Percentiles rank a stretch among this genome's conserved stretches.
Evolutionary conservation across 139 green algal species (phyloP).

Genomic region (Tetradesmus obliquus): DNA sequence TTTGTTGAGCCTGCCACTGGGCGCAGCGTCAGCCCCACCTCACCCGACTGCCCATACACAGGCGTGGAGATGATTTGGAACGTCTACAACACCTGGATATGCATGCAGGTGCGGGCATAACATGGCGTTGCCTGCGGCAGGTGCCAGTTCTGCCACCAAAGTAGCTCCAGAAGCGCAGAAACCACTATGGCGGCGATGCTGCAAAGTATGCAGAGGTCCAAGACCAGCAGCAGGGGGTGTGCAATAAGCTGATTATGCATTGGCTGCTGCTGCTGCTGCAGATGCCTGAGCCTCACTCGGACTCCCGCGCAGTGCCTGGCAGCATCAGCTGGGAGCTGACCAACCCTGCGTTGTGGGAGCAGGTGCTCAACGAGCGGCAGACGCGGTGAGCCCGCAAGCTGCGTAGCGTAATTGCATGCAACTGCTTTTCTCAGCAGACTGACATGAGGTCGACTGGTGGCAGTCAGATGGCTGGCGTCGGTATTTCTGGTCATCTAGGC

Average conservation of each 20-base stretch:
- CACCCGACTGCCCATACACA: slow-evolving; percentile 69
- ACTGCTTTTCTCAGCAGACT: no score
- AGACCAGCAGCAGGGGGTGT: neutral
- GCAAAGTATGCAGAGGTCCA: neutral
- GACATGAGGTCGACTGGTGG: no score
- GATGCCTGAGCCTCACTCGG: slow-evolving; percentile 78
- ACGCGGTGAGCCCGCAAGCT: slow-evolving; percentile 36
- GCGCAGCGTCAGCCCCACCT: neutral
- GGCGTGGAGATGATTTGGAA: slow-evolving; percentile 86
- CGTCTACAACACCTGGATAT: slow-evolving; percentile 77
- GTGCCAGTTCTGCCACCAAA: no score
- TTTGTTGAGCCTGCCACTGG: slow-evolving; percentile 86
- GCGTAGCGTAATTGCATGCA: neutral
- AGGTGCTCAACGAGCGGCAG: slow-evolving; percentile 69
- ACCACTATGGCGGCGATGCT: neutral
- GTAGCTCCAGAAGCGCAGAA: neutral
- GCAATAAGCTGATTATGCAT: no score
- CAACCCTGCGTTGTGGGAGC: slow-evolving; percentile 77
- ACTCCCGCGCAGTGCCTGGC: slow-evolving; percentile 59
- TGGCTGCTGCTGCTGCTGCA: slow-evolving; percentile 42
- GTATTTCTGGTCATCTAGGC: no score
- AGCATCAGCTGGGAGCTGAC: slow-evolving; percentile 65
- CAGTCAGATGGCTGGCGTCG: no score
- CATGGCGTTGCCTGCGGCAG: no score
- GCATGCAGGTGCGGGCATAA: slow-evolving; percentile 61